phyloP scores from a whole-genome alignment of 257 asterid genomes.

The Misopates orontium region DNA sequence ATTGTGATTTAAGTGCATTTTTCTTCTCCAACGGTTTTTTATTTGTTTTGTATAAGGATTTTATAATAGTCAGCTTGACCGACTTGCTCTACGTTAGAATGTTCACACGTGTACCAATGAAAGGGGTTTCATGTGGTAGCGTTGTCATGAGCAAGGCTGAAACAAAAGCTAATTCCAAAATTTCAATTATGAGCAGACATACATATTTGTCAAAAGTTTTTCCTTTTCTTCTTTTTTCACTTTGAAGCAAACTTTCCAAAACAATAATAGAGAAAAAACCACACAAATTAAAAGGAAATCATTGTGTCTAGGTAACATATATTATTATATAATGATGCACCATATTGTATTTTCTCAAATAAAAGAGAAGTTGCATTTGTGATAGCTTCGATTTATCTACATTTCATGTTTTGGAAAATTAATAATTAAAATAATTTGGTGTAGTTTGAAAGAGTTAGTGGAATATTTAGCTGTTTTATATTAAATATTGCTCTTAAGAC shows the following conservation, averaged over 20 bases:
- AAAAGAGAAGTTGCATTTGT: no score
- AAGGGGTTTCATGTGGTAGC: slow-evolving; percentile 6
- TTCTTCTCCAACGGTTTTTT: neutral
- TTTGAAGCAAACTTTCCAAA: neutral
- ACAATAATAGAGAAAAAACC: neutral
- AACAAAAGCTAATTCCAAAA: neutral
- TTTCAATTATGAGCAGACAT: neutral
- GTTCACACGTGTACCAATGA: slow-evolving; percentile 30
- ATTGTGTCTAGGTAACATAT: neutral
- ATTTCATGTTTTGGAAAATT: no score
- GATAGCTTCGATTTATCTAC: no score
- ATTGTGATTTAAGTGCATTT: neutral
- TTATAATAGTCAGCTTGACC: slow-evolving; percentile 18
- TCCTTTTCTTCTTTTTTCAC: neutral
- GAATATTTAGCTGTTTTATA: no score
- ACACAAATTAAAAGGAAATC: neutral
- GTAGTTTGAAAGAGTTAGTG: no score
- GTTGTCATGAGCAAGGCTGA: no score
- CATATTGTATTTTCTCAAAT: no score
- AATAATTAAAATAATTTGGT: no score
- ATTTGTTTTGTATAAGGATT: neutral
- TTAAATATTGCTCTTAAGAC: no score
- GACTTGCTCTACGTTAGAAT: slow-evolving; percentile 9
- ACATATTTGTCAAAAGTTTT: slow-evolving; percentile 14
- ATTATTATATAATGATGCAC: no score